Percentiles rank a stretch among this genome's conserved stretches.
These are phyloP conservation scores for Rhododendron mucronatum DNA, from an alignment of 148 eudicot genomes.

Conservation along the genomic window DNA sequence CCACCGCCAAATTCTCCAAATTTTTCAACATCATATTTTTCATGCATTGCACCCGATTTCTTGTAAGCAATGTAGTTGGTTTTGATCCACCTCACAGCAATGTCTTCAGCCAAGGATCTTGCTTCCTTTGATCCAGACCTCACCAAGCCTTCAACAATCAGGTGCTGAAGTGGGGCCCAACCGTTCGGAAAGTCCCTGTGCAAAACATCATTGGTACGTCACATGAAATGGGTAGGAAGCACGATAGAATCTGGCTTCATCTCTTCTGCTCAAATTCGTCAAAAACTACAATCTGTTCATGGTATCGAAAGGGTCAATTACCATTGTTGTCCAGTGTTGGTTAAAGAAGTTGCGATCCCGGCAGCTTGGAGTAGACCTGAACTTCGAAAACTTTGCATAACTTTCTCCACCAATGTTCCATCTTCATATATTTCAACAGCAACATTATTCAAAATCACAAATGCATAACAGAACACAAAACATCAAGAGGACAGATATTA, in stretches of 20 bases:
- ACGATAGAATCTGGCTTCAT: neutral
- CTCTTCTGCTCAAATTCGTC: neutral
- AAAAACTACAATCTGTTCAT: neutral
- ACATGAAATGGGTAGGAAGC: neutral
- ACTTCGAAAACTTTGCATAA: conserved; percentile 51
- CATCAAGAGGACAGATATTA: neutral
- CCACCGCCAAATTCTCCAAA: conserved; percentile 88
- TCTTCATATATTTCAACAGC: conserved; percentile 32
- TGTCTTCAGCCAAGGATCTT: conserved; percentile 55
- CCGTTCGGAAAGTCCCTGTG: conserved; percentile 94
- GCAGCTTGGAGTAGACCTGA: conserved; percentile 60
- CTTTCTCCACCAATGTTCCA: conserved; percentile 41
- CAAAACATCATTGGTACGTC: neutral
- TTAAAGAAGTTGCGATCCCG: conserved; percentile 84
- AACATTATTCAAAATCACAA: neutral
- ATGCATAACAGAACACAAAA: neutral
- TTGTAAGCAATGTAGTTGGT: conserved; percentile 79
- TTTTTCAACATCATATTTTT: conserved; percentile 67
- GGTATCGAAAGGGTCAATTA: conserved; percentile 14
- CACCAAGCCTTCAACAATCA: conserved; percentile 78
- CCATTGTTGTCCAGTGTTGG: conserved; percentile 88
- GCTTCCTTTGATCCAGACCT: conserved; percentile 63
- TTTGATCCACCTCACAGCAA: conserved; percentile 69
- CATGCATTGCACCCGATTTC: conserved; percentile 76
- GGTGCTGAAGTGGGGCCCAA: conserved; percentile 92